These are phyloP conservation scores for Epicoccum sorghinum DNA, from an alignment of 2,329 filamentous ascomycete species.

Conservation along the genomic window DNA sequence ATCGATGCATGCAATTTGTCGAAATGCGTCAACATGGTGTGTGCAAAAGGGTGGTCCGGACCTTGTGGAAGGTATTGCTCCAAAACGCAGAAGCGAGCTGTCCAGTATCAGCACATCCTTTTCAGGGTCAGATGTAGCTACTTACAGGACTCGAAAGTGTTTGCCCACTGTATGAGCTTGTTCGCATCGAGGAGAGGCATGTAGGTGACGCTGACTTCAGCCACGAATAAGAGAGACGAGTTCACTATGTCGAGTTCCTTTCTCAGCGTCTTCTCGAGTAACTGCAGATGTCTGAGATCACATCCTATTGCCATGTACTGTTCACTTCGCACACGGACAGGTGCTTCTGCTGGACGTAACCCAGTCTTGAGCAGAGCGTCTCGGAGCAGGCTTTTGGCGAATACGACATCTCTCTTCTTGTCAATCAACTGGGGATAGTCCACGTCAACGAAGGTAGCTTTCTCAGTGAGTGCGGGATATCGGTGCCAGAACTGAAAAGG, in stretches of 20 bases:
- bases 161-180: constrained; percentile 78
- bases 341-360: constrained; percentile 33
- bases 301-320: constrained; percentile 82
- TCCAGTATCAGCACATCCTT: constrained; percentile 2
- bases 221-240: constrained; percentile 76
- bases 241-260: constrained; percentile 63
- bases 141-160: constrained; percentile 69
- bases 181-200: constrained; percentile 79
- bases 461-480: constrained; percentile 63
- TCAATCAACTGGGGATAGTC: constrained; percentile 83
- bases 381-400: constrained; percentile 56
- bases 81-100: constrained; percentile 81
- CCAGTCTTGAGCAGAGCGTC: constrained; percentile 40
- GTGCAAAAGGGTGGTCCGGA: constrained; percentile 78
- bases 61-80: constrained; percentile 87
- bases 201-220: constrained; percentile 90
- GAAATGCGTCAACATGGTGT: constrained; percentile 85
- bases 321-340: constrained; percentile 57
- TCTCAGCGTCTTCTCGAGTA: constrained; percentile 65
- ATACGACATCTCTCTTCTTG: constrained; percentile 73
- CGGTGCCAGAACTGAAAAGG: constrained; percentile 81
- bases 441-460: constrained; percentile 78
- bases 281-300: constrained; percentile 72
- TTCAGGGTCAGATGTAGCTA: constrained; percentile 4
- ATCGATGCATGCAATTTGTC: constrained; percentile 78